Base-by-base conservation (phyloP, 1,284 basidiomycete species). In the Filobasidium uniguttulatum region DNA sequence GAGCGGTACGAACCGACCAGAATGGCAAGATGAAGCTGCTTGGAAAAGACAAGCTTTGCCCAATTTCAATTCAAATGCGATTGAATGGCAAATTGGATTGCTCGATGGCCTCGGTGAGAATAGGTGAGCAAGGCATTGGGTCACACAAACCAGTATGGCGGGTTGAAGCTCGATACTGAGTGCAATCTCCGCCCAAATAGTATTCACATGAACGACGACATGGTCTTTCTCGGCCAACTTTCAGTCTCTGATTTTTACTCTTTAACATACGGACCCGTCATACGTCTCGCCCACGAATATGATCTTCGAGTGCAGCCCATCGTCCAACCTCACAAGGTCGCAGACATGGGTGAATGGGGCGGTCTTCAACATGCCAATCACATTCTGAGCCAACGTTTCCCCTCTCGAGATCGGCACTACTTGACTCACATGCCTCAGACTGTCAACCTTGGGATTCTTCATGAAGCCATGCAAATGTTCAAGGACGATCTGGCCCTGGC, bases 401-500 rank as follows among this genome's bases (percentile, higher is more conserved):
- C 65, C 12, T 51, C 47, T n/a, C 59, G 64, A 4, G 50, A 58
- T 2, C 57, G 65, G 19, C 64, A 64, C 0, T 67, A 67, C 54
- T 60, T 67, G 54, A 57, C 60, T 3, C 65, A 69, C 41, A 57
- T 63, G 0, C 67, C 67, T 5, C 66, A 67, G 48, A 58, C 62
- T 23, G 59, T 69, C 47, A 63, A 61, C 2, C 55, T 60, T 8
- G 56, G 62, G 8, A 50, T 69, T 1, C 62, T 66, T 26, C 62
- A 66, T 37, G 66, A 68, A 52, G 62, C 63, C 8, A 63, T 58
- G 35, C 38, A 66, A 34, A 67, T 67, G 59, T 68, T 67, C 53
- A 50, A 57, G 17, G 57, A 64, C 20, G 59, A 54, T 9, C 37
- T 66, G n/a, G 53, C 56, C 3, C 31, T 49, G 19, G 65, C 64